Percentiles rank a stretch among this genome's conserved stretches.
Evolutionary conservation across 2,329 filamentous ascomycete genomes (phyloP).

Genomic region (Plectosphaerella plurivora): DNA sequence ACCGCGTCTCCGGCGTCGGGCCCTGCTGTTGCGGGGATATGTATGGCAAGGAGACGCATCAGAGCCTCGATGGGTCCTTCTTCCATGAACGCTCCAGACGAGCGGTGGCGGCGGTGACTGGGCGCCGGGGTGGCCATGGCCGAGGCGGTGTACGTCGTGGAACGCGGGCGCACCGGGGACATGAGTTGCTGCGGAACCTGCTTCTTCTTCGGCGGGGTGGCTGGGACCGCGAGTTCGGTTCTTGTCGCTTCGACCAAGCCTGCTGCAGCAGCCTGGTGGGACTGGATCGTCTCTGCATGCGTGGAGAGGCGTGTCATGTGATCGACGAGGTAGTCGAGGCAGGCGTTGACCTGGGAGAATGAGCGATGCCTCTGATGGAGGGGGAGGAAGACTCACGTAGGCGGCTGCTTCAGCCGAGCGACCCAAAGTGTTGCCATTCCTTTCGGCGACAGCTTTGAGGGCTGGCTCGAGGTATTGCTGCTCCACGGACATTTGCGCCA

Average conservation of each 20-base stretch:
- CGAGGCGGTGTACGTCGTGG: neutral
- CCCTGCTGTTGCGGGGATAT: slow-evolving; percentile 27
- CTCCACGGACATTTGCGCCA: slow-evolving; percentile 67
- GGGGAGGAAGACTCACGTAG: slow-evolving; percentile 38
- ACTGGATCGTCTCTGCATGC: slow-evolving; percentile 38
- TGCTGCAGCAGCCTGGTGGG: slow-evolving; percentile 35
- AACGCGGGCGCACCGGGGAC: slow-evolving; percentile 25
- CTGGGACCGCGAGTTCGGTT: slow-evolving; percentile 32
- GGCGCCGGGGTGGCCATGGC: neutral
- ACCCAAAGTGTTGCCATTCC: slow-evolving; percentile 36
- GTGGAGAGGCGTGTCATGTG: slow-evolving; percentile 36
- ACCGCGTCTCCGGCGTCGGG: slow-evolving; percentile 17
- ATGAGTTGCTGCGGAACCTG: slow-evolving; percentile 16
- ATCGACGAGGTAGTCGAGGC: slow-evolving; percentile 45
- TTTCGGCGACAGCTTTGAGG: slow-evolving; percentile 36
- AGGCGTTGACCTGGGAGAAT: slow-evolving; percentile 41
- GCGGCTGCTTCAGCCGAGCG: slow-evolving; percentile 41
- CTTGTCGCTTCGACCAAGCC: slow-evolving; percentile 37
- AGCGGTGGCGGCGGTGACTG: slow-evolving; percentile 11
- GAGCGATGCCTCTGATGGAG: slow-evolving; percentile 9
- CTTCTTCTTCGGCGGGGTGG: slow-evolving; percentile 14
- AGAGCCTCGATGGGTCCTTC: slow-evolving; percentile 40
- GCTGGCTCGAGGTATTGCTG: slow-evolving; percentile 63
- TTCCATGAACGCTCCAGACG: slow-evolving; percentile 19
- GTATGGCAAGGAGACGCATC: slow-evolving; percentile 41